Percentiles rank a stretch among this genome's conserved stretches.
phyloP scores from a whole-genome alignment of 169 alveolate species.

The Babesia bovis region DNA sequence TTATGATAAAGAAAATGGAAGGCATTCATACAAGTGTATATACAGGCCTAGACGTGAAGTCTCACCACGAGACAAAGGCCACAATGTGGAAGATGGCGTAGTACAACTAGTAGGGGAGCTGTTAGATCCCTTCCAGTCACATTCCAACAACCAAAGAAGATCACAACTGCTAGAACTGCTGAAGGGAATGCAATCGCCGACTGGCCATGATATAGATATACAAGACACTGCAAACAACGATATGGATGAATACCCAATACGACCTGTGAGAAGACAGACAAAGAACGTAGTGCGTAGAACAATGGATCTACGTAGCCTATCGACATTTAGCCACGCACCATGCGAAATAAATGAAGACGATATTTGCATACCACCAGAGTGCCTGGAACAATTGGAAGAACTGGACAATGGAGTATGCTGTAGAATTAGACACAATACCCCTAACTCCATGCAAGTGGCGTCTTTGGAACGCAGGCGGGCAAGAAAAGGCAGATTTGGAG shows the following conservation, averaged over 20 bases:
- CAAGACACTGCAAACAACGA: background rate
- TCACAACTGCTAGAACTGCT: background rate
- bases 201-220: background rate
- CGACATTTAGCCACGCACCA: conserved; percentile 12
- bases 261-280: conserved; percentile 1
- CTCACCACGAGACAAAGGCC: conserved; percentile 20
- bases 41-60: conserved; percentile 14
- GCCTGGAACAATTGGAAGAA: background rate
- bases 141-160: background rate
- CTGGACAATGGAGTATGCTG: background rate
- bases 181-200: background rate
- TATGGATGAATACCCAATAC: background rate
- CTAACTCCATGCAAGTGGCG: background rate
- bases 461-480: background rate
- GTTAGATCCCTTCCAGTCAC: conserved; percentile 30
- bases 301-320: conserved; percentile 2
- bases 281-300: background rate
- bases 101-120: conserved; percentile 23
- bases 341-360: background rate
- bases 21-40: conserved; percentile 14
- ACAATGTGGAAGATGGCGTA: conserved; percentile 3
- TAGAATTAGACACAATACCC: background rate
- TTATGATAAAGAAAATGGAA: background rate
- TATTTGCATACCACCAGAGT: background rate
- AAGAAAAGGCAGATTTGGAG: conserved; percentile 29